Conservation (phyloP, 2,329 filamentous ascomycete genomes). For the Cytospora piceae region DNA sequence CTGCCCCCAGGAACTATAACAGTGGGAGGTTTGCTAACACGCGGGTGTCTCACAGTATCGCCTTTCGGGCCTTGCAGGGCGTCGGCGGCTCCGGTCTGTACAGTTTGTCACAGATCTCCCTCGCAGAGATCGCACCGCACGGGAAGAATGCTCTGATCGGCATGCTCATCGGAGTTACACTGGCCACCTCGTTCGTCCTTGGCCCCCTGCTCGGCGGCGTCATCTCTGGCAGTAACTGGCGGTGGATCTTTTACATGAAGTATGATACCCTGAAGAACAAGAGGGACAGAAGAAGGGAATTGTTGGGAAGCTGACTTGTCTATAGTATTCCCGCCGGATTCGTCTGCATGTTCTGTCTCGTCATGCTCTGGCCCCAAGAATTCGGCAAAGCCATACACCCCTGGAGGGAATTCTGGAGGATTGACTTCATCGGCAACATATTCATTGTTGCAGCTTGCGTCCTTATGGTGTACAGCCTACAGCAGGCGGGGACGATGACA, state of each 20-base stretch:
- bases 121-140: constrained; percentile 59
- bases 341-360: constrained; percentile 45
- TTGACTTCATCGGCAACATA: constrained; percentile 57
- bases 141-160: constrained; percentile 58
- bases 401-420: constrained; percentile 48
- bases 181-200: constrained; percentile 61
- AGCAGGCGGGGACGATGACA: constrained; percentile 58
- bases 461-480: constrained; percentile 58
- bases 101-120: constrained; percentile 60
- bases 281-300: background rate
- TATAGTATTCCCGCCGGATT: constrained; percentile 28
- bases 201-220: constrained; percentile 62
- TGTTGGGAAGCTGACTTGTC: constrained; percentile 19
- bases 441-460: constrained; percentile 56
- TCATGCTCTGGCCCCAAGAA: constrained; percentile 49
- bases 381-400: constrained; percentile 43
- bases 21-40: constrained; percentile 18
- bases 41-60: constrained; percentile 48
- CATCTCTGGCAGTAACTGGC: constrained; percentile 59
- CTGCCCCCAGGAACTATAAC: background rate
- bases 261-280: constrained; percentile 38
- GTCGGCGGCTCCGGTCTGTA: constrained; percentile 66
- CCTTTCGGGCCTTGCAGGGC: constrained; percentile 62
- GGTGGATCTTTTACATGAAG: constrained; percentile 67
- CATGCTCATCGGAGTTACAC: constrained; percentile 57